Percentiles rank a stretch among this genome's conserved stretches.
These are phyloP conservation scores for Amauroascus niger DNA, from an alignment of 2,329 filamentous ascomycete genomes.

Conservation along the genomic window DNA sequence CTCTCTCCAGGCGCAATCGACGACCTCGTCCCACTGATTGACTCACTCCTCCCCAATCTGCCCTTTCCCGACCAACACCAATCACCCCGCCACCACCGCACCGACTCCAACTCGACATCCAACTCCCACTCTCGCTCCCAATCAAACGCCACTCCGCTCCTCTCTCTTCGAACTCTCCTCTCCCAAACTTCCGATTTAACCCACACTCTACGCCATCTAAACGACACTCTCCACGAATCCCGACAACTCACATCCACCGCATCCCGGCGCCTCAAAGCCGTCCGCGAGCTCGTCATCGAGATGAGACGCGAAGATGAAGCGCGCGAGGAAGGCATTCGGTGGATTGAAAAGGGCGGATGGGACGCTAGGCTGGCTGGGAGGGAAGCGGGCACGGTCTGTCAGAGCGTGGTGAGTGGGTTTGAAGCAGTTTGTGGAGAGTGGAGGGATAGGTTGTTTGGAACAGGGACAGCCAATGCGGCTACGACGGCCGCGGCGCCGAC, in stretches of 20 bases:
- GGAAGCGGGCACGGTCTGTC: slow-evolving; percentile 74
- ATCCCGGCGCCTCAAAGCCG: slow-evolving; percentile 65
- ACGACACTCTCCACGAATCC: slow-evolving; percentile 88
- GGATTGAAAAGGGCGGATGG: slow-evolving; percentile 77
- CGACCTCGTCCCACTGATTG: slow-evolving; percentile 48
- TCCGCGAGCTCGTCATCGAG: slow-evolving; percentile 76
- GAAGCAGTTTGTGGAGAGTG: slow-evolving; percentile 81
- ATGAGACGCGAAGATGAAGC: slow-evolving; percentile 74
- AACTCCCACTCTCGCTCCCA: slow-evolving; percentile 14
- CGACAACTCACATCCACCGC: slow-evolving; percentile 78
- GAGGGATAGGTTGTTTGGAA: slow-evolving; percentile 62
- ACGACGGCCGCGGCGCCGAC: slow-evolving; percentile 1
- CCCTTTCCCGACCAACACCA: slow-evolving; percentile 37
- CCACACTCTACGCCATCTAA: slow-evolving; percentile 72
- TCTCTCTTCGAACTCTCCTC: slow-evolving; percentile 59
- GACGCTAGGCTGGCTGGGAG: slow-evolving; percentile 62
- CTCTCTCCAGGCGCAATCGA: slow-evolving; percentile 47
- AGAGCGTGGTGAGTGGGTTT: slow-evolving; percentile 83
- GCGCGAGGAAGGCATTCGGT: slow-evolving; percentile 70
- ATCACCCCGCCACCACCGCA: slow-evolving; percentile 20
- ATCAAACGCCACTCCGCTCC: slow-evolving; percentile 41
- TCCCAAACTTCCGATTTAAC: slow-evolving; percentile 63
- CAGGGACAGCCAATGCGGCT: neutral
- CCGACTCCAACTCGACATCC: slow-evolving; percentile 12
- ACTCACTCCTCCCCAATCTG: slow-evolving; percentile 44